A percentile compares a stretch with the other conserved stretches of the same genome.
Conservation (phyloP, 495 filamentous ascomycete genomes). For the Eremomyces bilateralis region DNA sequence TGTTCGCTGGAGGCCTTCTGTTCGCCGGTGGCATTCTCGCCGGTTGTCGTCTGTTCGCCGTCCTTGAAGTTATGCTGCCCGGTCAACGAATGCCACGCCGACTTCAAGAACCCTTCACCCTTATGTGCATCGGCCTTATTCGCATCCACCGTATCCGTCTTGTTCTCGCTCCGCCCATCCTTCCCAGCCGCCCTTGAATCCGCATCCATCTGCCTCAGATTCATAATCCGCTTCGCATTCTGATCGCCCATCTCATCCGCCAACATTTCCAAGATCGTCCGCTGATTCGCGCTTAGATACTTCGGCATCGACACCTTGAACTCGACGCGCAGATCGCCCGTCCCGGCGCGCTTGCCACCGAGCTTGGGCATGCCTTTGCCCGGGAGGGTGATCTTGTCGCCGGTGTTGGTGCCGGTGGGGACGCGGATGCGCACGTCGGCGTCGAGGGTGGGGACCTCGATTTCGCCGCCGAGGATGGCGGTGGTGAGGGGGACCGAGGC, state of each 20-base stretch:
- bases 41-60: background rate
- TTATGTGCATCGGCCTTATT: slow-evolving; percentile 30
- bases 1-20: too few species aligned
- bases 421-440: slow-evolving; percentile 76
- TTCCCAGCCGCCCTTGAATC: background rate
- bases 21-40: background rate
- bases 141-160: slow-evolving; percentile 1
- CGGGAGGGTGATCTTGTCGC: slow-evolving; percentile 65
- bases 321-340: slow-evolving; percentile 79
- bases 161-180: slow-evolving; percentile 2
- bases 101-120: slow-evolving; percentile 70
- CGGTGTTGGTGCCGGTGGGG: slow-evolving; percentile 72
- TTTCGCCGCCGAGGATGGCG: slow-evolving; percentile 74
- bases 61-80: slow-evolving; percentile 35
- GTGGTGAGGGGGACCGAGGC: slow-evolving; percentile 82
- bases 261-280: slow-evolving; percentile 79
- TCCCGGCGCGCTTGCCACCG: slow-evolving; percentile 24
- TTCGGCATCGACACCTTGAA: slow-evolving; percentile 93
- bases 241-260: slow-evolving; percentile 88
- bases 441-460: slow-evolving; percentile 73
- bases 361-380: slow-evolving; percentile 89
- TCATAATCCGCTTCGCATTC: slow-evolving; percentile 82
- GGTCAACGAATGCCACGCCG: slow-evolving; percentile 71
- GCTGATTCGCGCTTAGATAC: slow-evolving; percentile 70
- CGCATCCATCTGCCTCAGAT: slow-evolving; percentile 24